A percentile compares a stretch with the other conserved stretches of the same genome.
phyloP scores from a whole-genome alignment of 2,329 filamentous ascomycete species.

The Myotisia sp. region DNA sequence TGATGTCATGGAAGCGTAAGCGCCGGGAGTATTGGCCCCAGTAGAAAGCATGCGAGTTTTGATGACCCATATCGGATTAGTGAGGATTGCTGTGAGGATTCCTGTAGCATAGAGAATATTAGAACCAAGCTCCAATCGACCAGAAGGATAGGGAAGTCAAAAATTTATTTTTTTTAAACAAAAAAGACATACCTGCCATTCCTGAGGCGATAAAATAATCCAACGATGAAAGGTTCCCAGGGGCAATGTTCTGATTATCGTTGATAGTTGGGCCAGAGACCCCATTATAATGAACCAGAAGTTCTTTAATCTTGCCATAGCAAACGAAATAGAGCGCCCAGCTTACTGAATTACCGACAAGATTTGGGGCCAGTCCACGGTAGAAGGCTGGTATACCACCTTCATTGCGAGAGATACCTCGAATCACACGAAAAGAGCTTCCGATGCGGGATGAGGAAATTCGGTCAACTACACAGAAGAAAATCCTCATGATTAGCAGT shows the following conservation, averaged over 20 bases:
- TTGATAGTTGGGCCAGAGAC: constrained; percentile 11
- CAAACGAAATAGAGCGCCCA: constrained; percentile 89
- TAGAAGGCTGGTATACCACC: constrained; percentile 58
- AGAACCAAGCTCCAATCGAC: background rate
- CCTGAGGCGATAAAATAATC: constrained; percentile 75
- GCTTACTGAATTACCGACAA: constrained; percentile 75
- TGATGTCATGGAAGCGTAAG: constrained; percentile 63
- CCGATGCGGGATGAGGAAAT: constrained; percentile 34
- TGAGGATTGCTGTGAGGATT: constrained; percentile 61
- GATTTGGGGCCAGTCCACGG: constrained; percentile 75
- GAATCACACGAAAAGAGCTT: constrained; percentile 39
- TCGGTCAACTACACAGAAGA: constrained; percentile 39
- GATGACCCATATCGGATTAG: constrained; percentile 95
- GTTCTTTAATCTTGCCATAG: constrained; percentile 46
- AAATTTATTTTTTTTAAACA: background rate
- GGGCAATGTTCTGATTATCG: constrained; percentile 15
- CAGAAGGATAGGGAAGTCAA: background rate
- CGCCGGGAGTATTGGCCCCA: constrained; percentile 56
- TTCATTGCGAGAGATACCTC: constrained; percentile 40
- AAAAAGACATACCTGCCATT: constrained; percentile 34
- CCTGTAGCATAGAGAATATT: constrained; percentile 39
- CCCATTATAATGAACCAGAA: constrained; percentile 32
- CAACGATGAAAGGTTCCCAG: constrained; percentile 37
- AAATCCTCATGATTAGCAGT: constrained; percentile 19
- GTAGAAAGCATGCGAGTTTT: constrained; percentile 95